These are phyloP conservation scores for Cryphonectria nitschkei DNA, from an alignment of 2,329 filamentous ascomycete species.

Conservation along the genomic window DNA sequence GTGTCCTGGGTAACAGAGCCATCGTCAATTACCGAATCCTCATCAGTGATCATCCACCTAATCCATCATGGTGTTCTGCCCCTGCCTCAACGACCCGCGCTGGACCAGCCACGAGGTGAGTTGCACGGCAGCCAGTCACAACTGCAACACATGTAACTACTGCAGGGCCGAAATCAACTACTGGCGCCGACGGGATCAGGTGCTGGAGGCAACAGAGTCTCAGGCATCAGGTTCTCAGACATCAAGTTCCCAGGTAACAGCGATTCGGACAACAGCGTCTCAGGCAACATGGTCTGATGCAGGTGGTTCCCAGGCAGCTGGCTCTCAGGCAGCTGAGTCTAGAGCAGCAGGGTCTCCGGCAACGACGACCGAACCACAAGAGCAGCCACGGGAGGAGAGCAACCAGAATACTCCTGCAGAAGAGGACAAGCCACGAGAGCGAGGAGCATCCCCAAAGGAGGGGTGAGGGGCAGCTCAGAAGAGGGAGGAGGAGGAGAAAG, in stretches of 20 bases:
- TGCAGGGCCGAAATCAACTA: constrained; percentile 22
- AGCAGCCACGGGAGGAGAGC: background rate
- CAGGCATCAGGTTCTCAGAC: no score
- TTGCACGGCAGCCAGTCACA: constrained; percentile 13
- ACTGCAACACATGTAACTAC: constrained; percentile 21
- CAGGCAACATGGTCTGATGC: no score
- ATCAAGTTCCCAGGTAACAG: no score
- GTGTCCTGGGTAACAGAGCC: background rate
- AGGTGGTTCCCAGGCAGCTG: no score
- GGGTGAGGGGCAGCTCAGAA: background rate
- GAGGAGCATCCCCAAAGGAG: background rate
- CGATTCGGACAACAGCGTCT: no score
- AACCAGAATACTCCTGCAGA: background rate
- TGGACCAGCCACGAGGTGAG: constrained; percentile 23
- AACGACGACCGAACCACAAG: background rate
- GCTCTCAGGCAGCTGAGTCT: no score
- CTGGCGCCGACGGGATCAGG: constrained; percentile 10
- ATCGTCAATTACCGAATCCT: no score
- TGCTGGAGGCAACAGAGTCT: background rate
- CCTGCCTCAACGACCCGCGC: constrained; percentile 10
- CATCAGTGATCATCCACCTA: no score
- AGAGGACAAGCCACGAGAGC: background rate
- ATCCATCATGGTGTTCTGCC: constrained; percentile 20
- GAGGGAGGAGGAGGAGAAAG: background rate
- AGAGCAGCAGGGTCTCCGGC: no score